A percentile compares a stretch with the other conserved stretches of the same genome.
These are phyloP conservation scores for Chenopodium berlandieri DNA, from an alignment of 148 eudicot genomes.

Conservation along the genomic window DNA sequence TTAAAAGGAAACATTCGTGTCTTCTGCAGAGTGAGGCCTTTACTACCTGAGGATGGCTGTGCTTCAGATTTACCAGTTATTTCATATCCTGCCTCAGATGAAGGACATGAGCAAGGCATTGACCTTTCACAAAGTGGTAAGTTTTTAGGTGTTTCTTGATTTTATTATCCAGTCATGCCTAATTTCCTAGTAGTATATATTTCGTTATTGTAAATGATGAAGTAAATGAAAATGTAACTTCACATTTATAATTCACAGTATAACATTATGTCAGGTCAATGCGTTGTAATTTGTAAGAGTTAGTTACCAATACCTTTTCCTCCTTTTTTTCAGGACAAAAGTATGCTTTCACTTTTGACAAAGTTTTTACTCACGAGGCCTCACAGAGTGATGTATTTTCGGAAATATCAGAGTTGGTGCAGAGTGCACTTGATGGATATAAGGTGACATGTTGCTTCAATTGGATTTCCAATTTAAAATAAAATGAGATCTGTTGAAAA, in stretches of 20 bases:
- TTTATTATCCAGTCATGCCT: background rate
- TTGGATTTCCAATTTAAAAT: background rate
- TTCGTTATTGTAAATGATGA: background rate
- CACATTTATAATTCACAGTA: background rate
- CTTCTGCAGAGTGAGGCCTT: conserved; percentile 73
- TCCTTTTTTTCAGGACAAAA: conserved; percentile 48
- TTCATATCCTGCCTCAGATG: conserved; percentile 52
- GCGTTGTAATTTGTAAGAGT: background rate
- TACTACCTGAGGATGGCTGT: conserved; percentile 65
- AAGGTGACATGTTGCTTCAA: conserved; percentile 40
- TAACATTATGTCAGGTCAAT: background rate
- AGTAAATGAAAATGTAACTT: background rate
- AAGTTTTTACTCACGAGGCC: conserved; percentile 60
- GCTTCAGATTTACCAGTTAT: conserved; percentile 42
- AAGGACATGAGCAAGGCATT: conserved; percentile 60
- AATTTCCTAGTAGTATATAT: background rate
- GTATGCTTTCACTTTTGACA: conserved; percentile 64
- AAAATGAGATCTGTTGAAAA: background rate
- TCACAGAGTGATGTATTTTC: conserved; percentile 63
- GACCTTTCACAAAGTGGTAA: conserved; percentile 63
- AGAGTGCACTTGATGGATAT: conserved; percentile 88
- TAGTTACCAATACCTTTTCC: background rate
- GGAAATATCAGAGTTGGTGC: conserved; percentile 76
- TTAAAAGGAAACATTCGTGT: conserved; percentile 85
- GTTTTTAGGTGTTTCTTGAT: background rate